Percentiles rank a stretch among this genome's conserved stretches.
Evolutionary conservation across 2,329 filamentous ascomycete species (phyloP).

Genomic region (Aspergillus novoparasiticus): DNA sequence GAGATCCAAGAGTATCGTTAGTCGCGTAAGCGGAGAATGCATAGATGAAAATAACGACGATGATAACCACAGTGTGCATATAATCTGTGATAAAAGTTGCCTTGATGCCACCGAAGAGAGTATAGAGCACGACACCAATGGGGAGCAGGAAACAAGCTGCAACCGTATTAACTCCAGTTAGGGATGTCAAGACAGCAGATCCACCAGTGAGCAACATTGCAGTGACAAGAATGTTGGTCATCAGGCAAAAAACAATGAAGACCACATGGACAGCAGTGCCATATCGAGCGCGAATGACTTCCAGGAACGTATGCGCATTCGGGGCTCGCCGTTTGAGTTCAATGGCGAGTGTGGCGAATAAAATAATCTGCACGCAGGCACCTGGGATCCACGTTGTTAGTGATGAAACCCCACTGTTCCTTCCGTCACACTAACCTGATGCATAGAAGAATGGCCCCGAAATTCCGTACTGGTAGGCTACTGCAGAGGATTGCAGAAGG

Average conservation of each 20-base stretch:
- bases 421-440: slow-evolving; percentile 50
- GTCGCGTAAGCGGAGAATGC: slow-evolving; percentile 80
- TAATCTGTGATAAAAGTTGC: slow-evolving; percentile 86
- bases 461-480: slow-evolving; percentile 77
- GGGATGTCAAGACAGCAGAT: slow-evolving; percentile 69
- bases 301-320: slow-evolving; percentile 82
- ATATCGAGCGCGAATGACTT: slow-evolving; percentile 81
- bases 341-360: slow-evolving; percentile 89
- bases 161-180: slow-evolving; percentile 74
- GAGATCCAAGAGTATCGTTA: slow-evolving; percentile 71
- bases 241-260: slow-evolving; percentile 79
- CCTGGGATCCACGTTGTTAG: slow-evolving; percentile 33
- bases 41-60: slow-evolving; percentile 85
- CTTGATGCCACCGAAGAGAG: slow-evolving; percentile 75
- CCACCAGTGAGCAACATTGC: slow-evolving; percentile 88
- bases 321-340: slow-evolving; percentile 84
- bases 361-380: slow-evolving; percentile 83
- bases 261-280: slow-evolving; percentile 72
- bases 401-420: background rate
- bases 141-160: slow-evolving; percentile 85
- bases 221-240: slow-evolving; percentile 85
- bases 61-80: slow-evolving; percentile 72
- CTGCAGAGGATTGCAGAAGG: slow-evolving; percentile 74
- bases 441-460: slow-evolving; percentile 70
- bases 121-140: slow-evolving; percentile 79